Evolutionary conservation across 768 basidiomycete genomes (phyloP).

Genomic region (Tulasnella sp.): DNA sequence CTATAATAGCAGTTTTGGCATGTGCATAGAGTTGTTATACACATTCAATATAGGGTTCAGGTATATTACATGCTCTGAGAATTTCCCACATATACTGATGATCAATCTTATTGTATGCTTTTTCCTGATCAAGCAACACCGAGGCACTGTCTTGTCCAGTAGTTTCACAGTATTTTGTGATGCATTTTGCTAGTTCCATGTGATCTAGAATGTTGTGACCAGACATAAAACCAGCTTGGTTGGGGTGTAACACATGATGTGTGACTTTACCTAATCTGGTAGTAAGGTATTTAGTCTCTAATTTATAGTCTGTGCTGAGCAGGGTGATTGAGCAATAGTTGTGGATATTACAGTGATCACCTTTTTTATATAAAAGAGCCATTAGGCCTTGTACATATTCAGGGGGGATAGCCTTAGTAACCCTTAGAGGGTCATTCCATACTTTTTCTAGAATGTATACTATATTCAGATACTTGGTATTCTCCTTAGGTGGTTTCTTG

Average conservation of each 20-base stretch:
- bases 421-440: background rate
- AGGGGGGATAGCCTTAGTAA: background rate
- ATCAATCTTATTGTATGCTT: conserved; percentile 14
- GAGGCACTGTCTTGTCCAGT: background rate
- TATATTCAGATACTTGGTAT: background rate
- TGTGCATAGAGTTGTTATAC: background rate
- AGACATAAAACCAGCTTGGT: conserved; percentile 10
- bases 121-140: conserved; percentile 2
- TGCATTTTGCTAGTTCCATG: background rate
- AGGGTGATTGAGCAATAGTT: conserved; percentile 15
- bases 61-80: background rate
- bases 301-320: conserved; percentile 7
- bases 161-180: conserved; percentile 9
- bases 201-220: conserved; percentile 10
- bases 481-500: background rate
- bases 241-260: background rate
- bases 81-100: conserved; percentile 11
- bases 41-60: background rate
- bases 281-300: background rate
- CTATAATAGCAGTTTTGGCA: background rate
- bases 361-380: conserved; percentile 4
- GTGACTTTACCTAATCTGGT: background rate
- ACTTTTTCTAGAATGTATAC: background rate
- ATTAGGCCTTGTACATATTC: conserved; percentile 7
- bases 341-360: background rate